These are phyloP conservation scores for Fraxinus pennsylvanica DNA, from an alignment of 257 asterid genomes.

Conservation along the genomic window DNA sequence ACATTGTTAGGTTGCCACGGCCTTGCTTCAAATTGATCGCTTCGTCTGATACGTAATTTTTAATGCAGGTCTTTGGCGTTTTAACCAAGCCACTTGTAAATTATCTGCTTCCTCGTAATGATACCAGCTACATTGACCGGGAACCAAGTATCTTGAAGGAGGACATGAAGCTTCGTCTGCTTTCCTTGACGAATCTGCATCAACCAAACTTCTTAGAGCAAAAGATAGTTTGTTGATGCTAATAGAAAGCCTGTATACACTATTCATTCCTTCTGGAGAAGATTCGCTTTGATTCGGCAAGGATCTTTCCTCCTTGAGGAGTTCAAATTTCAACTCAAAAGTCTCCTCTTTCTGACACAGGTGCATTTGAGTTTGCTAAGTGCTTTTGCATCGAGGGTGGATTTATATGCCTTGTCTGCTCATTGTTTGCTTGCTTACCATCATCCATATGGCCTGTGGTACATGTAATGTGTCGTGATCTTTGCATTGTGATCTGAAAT, in stretches of 20 bases:
- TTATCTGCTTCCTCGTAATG: constrained; percentile 54
- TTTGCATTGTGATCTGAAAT: neutral
- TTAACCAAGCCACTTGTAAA: constrained; percentile 74
- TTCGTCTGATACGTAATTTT: neutral
- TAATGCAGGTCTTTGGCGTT: constrained; percentile 75
- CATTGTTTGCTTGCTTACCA: no score
- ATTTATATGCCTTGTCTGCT: no score
- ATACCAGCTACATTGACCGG: constrained; percentile 39
- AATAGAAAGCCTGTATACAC: constrained; percentile 81
- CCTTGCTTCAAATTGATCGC: no score
- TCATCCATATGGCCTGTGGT: no score
- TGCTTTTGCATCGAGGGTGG: no score
- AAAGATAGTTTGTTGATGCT: constrained; percentile 73
- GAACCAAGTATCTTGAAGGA: constrained; percentile 67
- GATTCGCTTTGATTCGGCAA: constrained; percentile 21
- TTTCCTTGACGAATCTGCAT: constrained; percentile 76
- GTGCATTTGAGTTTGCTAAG: no score
- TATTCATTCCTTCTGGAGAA: constrained; percentile 79
- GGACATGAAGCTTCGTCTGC: constrained; percentile 70
- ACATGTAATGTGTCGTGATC: neutral
- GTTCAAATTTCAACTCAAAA: no score
- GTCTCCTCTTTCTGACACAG: no score
- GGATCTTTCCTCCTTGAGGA: no score
- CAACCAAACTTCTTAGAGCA: constrained; percentile 61
- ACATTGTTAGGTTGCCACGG: no score